Base-by-base conservation (phyloP, 1,284 basidiomycete species). In the Leccinum griseonigrum region DNA sequence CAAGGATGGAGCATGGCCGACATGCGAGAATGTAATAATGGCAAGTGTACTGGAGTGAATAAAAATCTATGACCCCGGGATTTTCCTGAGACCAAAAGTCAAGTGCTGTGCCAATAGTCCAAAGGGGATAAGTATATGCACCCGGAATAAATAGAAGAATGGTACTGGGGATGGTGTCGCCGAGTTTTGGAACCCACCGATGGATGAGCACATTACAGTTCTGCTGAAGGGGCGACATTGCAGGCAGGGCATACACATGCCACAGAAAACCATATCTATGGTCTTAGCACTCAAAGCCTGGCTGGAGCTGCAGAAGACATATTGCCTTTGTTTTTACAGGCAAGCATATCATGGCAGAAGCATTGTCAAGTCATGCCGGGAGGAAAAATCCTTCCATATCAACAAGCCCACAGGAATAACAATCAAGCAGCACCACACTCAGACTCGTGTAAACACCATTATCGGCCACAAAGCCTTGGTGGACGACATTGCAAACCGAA, bases 61-160 rank as follows among this genome's bases (percentile, higher is more conserved):
- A 88, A 69, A 88, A 86, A 36, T 83, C 79, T 32, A 84, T 63
- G 13, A 86, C 71, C 1, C 86, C 85, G 6, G 86, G 86, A 67
- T 88, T 88, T 10, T 86, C 86, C 38, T 48, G 28, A 50, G 46
- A 56, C 55, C 18, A 26, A 53, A 34, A 40, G n/a, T 57, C n/a
- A 54, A 29, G 46, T 28, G 29, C n/a, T 7, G 14, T n/a, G 38
- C 22, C 22, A 26, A 40, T 26, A 9, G 50, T 54, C 52, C 50
- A n/a, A 55, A 22, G 4, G 36, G 29, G 36, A 55, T n/a, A 46
- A n/a, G 55, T 18, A 26, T 50, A 56, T 63, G 48, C 36, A 82
- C 85, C 85, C 66, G 86, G 86, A 56, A 87, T 81, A 69, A 88
- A 86, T 16, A 87, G 66, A 11, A 86, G 61, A 13, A 84, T 68